phyloP scores from a whole-genome alignment of 2,329 filamentous ascomycete genomes.

The Ceratocystiopsis brevicomis region DNA sequence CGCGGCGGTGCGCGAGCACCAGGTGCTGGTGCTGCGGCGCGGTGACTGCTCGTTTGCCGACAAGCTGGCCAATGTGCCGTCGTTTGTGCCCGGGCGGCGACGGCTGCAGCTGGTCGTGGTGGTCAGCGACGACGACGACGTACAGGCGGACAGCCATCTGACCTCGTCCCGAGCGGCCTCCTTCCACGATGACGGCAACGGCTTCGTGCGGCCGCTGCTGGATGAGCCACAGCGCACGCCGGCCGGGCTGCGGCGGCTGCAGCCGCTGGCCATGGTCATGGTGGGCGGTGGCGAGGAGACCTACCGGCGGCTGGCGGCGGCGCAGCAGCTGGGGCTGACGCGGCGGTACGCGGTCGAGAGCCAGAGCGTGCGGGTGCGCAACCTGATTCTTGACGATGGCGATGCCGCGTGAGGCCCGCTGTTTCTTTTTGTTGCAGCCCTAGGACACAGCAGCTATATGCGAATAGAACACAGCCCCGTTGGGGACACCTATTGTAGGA shows the following conservation, averaged over 20 bases:
- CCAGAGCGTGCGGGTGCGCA: constrained; percentile 59
- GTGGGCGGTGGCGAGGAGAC: constrained; percentile 50
- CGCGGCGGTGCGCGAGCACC: constrained; percentile 35
- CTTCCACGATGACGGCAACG: constrained; percentile 15
- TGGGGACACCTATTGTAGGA: no score
- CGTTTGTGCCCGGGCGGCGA: constrained; percentile 40
- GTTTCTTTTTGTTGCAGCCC: no score
- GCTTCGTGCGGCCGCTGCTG: constrained; percentile 42
- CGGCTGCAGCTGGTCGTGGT: constrained; percentile 66
- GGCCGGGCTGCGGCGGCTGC: constrained; percentile 45
- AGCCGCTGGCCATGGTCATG: constrained; percentile 70
- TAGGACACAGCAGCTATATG: background rate
- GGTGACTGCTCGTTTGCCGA: constrained; percentile 70
- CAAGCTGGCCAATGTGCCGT: constrained; percentile 73
- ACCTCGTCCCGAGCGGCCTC: constrained; percentile 8
- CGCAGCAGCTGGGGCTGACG: constrained; percentile 54
- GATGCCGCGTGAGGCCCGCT: background rate
- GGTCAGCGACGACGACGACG: constrained; percentile 39
- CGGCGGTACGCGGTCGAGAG: constrained; percentile 66
- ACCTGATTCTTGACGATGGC: constrained; percentile 45
- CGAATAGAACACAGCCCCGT: no score
- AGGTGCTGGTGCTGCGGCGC: constrained; percentile 65
- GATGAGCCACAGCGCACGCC: constrained; percentile 56
- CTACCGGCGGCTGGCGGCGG: constrained; percentile 41
- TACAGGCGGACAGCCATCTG: constrained; percentile 5